Evolutionary conservation across 1,284 basidiomycete genomes (phyloP), one percentile per base, ranked within the genome.

Genomic region (Paramarasmius palmivorus): DNA sequence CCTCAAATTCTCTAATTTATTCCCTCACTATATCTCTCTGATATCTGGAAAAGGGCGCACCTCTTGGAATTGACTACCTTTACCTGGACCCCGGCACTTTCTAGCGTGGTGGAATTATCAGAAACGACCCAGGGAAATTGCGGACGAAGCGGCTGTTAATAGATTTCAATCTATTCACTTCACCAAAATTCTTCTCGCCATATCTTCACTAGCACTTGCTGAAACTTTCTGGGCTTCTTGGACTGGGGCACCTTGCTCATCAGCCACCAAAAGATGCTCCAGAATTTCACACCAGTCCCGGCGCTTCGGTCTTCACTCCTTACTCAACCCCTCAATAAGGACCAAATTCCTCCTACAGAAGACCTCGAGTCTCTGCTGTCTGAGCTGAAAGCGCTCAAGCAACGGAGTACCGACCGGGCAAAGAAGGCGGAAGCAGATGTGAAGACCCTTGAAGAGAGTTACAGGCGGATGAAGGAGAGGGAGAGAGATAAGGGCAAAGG

Each of bases 391-490:
- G 61, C 74, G 41, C 72, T 86, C 55, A 79, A 78, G 60, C 72
- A 79, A 57, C 75, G 73, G 61, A 77, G 79, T 3, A 62, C 82
- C 38, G 84, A 84, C 59, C 77, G 86, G 57, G 79, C 76, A 44
- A 83, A 78, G 74, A 88, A 87, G 71, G 86, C 84, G 0, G 79
- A 76, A 32, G 81, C 86, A 63, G 88, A 91, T 74, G 70, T 88
- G 60, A 78, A 76, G 64, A 77, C 77, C 57, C 82, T 87, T 58
- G 82, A 85, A 60, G 86, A 84, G 67, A 84, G 82, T 44, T 83
- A 86, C 79, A 76, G 82, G 52, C 77, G 81, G 58, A 78, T 89
- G 72, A 85, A 80, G 72, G 88, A 87, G 72, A 84, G 80, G 68
- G 85, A 85, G 69, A 88, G 70, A 41, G 49, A 45, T 36, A 49